Base-by-base conservation (phyloP, 805 yeast species). In the Yamadazyma kitorensis region DNA sequence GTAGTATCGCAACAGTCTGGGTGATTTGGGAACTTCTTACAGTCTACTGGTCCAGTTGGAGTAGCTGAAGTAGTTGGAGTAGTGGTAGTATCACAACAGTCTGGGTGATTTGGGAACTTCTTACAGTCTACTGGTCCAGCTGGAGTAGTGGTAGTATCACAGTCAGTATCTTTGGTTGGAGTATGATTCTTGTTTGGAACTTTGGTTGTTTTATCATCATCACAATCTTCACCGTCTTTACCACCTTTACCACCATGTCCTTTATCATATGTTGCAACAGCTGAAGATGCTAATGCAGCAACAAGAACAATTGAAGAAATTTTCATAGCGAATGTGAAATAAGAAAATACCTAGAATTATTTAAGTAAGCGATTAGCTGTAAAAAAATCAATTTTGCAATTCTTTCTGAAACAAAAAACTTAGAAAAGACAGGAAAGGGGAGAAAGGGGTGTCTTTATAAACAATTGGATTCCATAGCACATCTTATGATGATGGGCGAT, bases 271-370 rank as follows among this genome's bases (percentile, higher is more conserved):
- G 22, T 7, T 20, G 22, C 22, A 20, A 20, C 11, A 20, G 11
- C 11, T 8, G 22, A 20, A 20, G 22, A 20, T 20, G 19, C 29
- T 20, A 37, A 29, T 31, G 33, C 21, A 18, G 40, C 34, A 22
- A 25, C 13, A 16, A 15, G 23, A 25, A 39, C 11, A 28, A 36
- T 16, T 17, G 24, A 18, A 26, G 24, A 18, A 32, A 31, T 18
- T 20, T 32, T 39, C 43, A 39, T 39, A 17, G n/a, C 24, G 27
- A 23, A 32, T 18, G 29, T 7, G 13, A 17, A 20, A 20, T 20
- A 20, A 7, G 10, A 20, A 10, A 20, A 7, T 7, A 20, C 22
- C 22, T 20, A 20, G 22, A n/a, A n/a, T 20, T 7, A 20, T 20
- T 20, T 20, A 7, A 20, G 9, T 7, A 10, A 10, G 22, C 7